A percentile compares a stretch with the other conserved stretches of the same genome.
These are phyloP conservation scores for Trichophyton schoenleinii DNA, from an alignment of 2,329 filamentous ascomycete species.

Conservation along the genomic window DNA sequence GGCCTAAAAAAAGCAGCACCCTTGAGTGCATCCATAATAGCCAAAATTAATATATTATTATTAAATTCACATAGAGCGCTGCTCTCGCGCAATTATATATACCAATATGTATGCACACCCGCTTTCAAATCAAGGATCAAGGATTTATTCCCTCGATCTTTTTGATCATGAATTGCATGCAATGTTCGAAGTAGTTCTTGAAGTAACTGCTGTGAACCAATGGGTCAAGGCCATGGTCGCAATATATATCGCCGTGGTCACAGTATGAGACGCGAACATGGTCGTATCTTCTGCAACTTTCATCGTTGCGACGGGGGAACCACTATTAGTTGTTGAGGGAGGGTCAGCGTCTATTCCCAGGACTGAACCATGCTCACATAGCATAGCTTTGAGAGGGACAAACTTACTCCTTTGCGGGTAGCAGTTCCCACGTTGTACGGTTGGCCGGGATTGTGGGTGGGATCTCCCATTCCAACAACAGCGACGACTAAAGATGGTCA, in stretches of 20 bases:
- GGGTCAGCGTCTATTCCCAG: not conserved
- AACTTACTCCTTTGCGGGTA: slow-evolving; percentile 7
- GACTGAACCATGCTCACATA: not conserved
- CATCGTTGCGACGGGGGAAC: slow-evolving; percentile 6
- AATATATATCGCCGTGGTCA: slow-evolving; percentile 9
- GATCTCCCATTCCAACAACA: slow-evolving; percentile 8
- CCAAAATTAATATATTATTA: not conserved
- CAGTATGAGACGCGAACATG: slow-evolving; percentile 8
- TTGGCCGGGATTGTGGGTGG: not conserved
- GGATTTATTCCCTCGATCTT: not conserved
- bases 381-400: not conserved
- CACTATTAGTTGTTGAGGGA: slow-evolving; percentile 1
- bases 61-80: not conserved
- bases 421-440: slow-evolving; percentile 9
- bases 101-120: not conserved
- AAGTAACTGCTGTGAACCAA: slow-evolving; percentile 8
- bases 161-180: slow-evolving; percentile 1
- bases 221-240: slow-evolving; percentile 5
- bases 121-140: not conserved
- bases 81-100: not conserved
- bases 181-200: slow-evolving; percentile 4
- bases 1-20: too few species aligned
- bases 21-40: not conserved
- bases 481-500: slow-evolving; percentile 6
- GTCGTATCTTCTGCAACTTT: slow-evolving; percentile 6